Percentiles rank a stretch among this genome's conserved stretches.
These are phyloP conservation scores for Zygosaccharomyces pseudorouxii DNA, from an alignment of 805 yeast genomes.

Conservation along the genomic window DNA sequence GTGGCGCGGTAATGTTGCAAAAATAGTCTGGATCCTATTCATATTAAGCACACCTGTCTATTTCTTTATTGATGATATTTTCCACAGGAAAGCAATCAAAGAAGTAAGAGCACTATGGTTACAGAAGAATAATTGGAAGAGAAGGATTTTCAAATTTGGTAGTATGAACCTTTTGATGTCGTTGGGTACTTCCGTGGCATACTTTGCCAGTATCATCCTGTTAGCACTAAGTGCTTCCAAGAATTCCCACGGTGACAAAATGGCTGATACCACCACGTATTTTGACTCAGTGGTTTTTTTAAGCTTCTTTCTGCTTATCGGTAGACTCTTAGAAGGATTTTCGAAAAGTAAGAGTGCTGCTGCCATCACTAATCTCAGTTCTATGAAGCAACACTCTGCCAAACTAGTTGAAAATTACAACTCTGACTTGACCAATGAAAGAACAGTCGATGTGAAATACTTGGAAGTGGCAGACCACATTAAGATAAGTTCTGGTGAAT, in stretches of 20 bases:
- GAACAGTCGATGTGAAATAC: slow-evolving; percentile 38
- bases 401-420: slow-evolving; percentile 32
- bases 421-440: slow-evolving; percentile 27
- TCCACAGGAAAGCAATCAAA: slow-evolving; percentile 60
- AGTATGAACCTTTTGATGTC: slow-evolving; percentile 73
- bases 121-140: slow-evolving; percentile 48
- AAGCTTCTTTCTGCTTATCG: slow-evolving; percentile 65
- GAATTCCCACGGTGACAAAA: slow-evolving; percentile 11
- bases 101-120: slow-evolving; percentile 58
- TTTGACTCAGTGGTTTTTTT: slow-evolving; percentile 78
- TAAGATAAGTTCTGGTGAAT: slow-evolving; percentile 49
- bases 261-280: slow-evolving; percentile 57
- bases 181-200: slow-evolving; percentile 68
- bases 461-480: slow-evolving; percentile 52
- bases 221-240: slow-evolving; percentile 42
- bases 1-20: slow-evolving; percentile 57
- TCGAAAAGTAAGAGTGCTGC: slow-evolving; percentile 65
- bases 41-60: slow-evolving; percentile 67
- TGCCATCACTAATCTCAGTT: slow-evolving; percentile 51
- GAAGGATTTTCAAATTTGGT: slow-evolving; percentile 63
- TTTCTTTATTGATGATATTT: slow-evolving; percentile 68
- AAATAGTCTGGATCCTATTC: slow-evolving; percentile 63
- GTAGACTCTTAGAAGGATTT: slow-evolving; percentile 60
- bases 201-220: slow-evolving; percentile 60
- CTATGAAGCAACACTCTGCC: slow-evolving; percentile 48